A percentile compares a stretch with the other conserved stretches of the same genome.
Evolutionary conservation across 805 yeast genomes (phyloP).

Genomic region (Vanderwaltozyma yarrowii): DNA sequence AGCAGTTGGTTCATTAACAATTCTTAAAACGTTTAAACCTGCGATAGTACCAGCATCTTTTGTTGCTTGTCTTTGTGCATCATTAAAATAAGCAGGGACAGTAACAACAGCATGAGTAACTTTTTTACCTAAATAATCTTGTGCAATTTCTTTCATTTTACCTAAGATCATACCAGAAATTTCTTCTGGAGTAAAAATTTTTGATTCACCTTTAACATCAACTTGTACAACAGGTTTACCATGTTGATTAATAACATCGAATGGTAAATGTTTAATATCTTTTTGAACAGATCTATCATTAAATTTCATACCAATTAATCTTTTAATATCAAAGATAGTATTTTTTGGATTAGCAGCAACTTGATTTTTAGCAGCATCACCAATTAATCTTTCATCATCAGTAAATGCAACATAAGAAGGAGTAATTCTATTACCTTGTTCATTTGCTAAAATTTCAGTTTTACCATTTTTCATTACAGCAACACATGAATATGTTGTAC

Average conservation of each 20-base stretch:
- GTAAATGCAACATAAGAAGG: constrained; percentile 93
- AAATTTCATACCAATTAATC: constrained; percentile 80
- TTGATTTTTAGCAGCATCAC: constrained; percentile 95
- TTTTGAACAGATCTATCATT: constrained; percentile 66
- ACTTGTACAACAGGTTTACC: constrained; percentile 83
- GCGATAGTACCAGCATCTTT: constrained; percentile 81
- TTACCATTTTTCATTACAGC: constrained; percentile 79
- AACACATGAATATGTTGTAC: constrained; percentile 96
- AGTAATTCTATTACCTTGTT: constrained; percentile 95
- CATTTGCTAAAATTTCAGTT: constrained; percentile 89
- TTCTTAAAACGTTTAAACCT: constrained; percentile 79
- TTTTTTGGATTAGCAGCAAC: constrained; percentile 81
- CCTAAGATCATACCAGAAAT: constrained; percentile 84
- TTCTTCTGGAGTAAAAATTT: constrained; percentile 83
- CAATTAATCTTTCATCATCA: constrained; percentile 84
- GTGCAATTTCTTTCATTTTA: constrained; percentile 90
- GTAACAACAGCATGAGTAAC: constrained; percentile 89
- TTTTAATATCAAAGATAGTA: constrained; percentile 84
- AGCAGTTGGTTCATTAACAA: constrained; percentile 91
- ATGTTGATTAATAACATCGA: constrained; percentile 51
- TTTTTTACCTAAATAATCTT: constrained; percentile 73
- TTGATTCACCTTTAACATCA: constrained; percentile 59
- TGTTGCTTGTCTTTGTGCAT: constrained; percentile 91
- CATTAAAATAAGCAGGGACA: constrained; percentile 89
- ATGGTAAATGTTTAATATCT: constrained; percentile 80